Base-by-base conservation (phyloP, 225 moss, liverwort and hornwort genomes). In the Bryum argenteum region DNA sequence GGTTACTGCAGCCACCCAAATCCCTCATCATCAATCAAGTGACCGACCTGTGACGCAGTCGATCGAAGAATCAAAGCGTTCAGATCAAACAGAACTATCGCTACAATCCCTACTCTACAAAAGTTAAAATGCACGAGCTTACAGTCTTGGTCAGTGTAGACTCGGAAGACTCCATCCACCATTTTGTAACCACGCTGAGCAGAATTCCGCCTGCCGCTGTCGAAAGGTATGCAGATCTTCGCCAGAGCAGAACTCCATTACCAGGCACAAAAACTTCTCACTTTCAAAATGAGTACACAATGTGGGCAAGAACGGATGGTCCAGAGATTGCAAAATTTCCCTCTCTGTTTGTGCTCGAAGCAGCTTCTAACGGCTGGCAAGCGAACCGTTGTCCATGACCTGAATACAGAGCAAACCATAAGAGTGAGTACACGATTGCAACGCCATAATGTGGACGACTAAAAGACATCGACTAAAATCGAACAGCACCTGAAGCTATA, bases 221-320 rank as follows among this genome's bases (percentile, higher is more conserved):
- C 96, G 79, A 10, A 96, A 77, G 62, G 96, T 85, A 72, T 96
- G 96, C 17, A 96, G 65, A 76, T 96, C 96, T 10, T 93, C 96
- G 38, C 93, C 93, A 23, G 96, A 87, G 83, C 96, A 96, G 60
- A 85, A 96, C 64, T 96, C 96, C 96, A 96, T 96, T 18, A 96
- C 91, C 52, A 96, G 76, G 77, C 96, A 96, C 60, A 89, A 75
- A 43, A 96, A 96, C 73, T 96, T 88, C 6, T 88, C 89, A 39
- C 93, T 96, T 78, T 96, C 96, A 60, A 96, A 96, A 79, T 96
- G 96, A 14, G 96, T 89, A 13, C 93, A 96, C 23, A 96, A 83
- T 13, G 96, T 96, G 37, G 96, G 96, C 48, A 96, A 80, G 72
- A 96, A 96, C 1, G 96, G 96, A 54, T 96, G 96, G 62, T 96